Evolutionary conservation across 257 asterid genomes (phyloP), one percentile per base, ranked within the genome.

Genomic region (Primulina tabacum): DNA sequence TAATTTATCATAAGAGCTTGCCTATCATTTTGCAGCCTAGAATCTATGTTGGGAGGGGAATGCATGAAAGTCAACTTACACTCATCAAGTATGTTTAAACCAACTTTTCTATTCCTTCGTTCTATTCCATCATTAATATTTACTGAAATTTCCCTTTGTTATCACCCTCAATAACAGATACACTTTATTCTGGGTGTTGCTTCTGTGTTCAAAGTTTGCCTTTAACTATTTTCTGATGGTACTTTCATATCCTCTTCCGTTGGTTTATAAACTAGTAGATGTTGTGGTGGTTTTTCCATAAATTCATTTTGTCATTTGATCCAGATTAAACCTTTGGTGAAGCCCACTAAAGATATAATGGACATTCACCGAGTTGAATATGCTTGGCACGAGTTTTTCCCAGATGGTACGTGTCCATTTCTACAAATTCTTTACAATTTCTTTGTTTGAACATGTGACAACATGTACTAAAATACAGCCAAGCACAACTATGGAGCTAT

Each of bases 381-480:
- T 83, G 82, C 92, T 78, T 94, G 99, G 99, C 99, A 94, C 20
- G 97, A 94, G 79, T 82, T 91, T 74, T 89, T 94, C 77, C 99
- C 99, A 28, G 18, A 88, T 73, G 97, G 99, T 88, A 84, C 43
- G 70, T 72, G 71, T 59, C 20, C 47, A 2, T 74, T 70, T 67
- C 40, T 52, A 21, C 17, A 32, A 29, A 47, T 59, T 71, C 61
- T 18, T 78, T 21, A 10, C 53, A 32, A 38, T 61, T 69, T 71
- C 50, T 77, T 43, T 59, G 56, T 40, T 24, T 56, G 3, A 64
- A 77, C 58, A 62, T 77, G 55, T 12, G 53, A 43, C 55, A 43
- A 43, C 72, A 78, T 75, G 50, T 73, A 53, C 30, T 63, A 62
- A 43, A 69, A 57, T 87, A 88, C 97, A 94, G 99, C 90, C 58